A percentile compares a stretch with the other conserved stretches of the same genome.
phyloP scores from a whole-genome alignment of 1,284 basidiomycete species.

The Austropuccinia psidii region DNA sequence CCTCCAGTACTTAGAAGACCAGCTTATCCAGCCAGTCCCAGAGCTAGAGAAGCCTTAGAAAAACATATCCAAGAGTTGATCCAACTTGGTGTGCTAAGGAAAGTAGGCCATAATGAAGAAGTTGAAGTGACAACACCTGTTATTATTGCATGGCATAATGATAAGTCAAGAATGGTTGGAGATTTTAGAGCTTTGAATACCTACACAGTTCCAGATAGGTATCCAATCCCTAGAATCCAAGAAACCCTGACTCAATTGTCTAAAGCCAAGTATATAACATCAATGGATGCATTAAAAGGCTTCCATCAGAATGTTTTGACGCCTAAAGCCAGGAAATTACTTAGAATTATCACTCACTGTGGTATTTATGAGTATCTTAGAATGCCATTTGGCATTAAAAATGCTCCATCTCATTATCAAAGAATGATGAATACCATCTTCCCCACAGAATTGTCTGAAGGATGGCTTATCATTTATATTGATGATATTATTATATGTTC shows the following conservation, averaged over 20 bases:
- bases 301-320: constrained; percentile 1
- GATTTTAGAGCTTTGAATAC: not conserved
- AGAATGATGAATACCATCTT: not conserved
- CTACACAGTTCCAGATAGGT: constrained; percentile 14
- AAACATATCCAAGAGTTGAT: not conserved
- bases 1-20: not conserved
- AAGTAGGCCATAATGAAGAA: not conserved
- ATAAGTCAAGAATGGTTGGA: not conserved
- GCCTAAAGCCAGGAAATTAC: not conserved
- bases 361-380: not conserved
- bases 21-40: constrained; percentile 12
- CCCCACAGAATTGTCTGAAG: not conserved
- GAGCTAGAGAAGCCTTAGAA: not conserved
- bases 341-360: not conserved
- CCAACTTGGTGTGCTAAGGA: not conserved
- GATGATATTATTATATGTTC: no score
- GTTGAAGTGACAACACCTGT: constrained; percentile 14
- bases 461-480: no score
- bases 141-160: constrained; percentile 8
- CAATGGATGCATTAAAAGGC: not conserved
- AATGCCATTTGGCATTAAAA: constrained; percentile 18
- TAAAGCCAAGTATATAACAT: not conserved
- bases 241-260: not conserved
- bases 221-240: not conserved
- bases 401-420: not conserved